phyloP scores from a whole-genome alignment of 1,139 yeast species.

The Debaryomyces robertsiae region DNA sequence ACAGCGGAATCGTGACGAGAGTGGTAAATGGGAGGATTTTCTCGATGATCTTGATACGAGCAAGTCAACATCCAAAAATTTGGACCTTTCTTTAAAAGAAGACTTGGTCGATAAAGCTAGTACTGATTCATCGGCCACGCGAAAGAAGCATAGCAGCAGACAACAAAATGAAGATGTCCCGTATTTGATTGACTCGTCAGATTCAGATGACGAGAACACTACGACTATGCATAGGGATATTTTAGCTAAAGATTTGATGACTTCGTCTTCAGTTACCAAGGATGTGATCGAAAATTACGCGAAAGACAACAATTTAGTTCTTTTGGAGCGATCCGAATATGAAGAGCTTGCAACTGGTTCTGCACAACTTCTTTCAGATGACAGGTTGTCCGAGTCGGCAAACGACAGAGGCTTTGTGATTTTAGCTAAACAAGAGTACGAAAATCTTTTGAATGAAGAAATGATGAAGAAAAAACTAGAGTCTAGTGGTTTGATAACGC shows the following conservation, averaged over 20 bases:
- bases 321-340: constrained; percentile 52
- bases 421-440: constrained; percentile 29
- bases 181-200: constrained; percentile 37
- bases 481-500: constrained; percentile 37
- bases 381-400: constrained; percentile 25
- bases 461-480: constrained; percentile 36
- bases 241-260: constrained; percentile 27
- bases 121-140: background rate
- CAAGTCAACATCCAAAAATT: constrained; percentile 25
- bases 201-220: constrained; percentile 30
- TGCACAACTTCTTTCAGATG: constrained; percentile 24
- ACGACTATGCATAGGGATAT: constrained; percentile 13
- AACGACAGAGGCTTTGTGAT: constrained; percentile 33
- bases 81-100: constrained; percentile 10
- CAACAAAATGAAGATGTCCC: constrained; percentile 25
- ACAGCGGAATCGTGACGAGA: constrained; percentile 22
- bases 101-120: background rate
- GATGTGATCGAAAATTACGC: constrained; percentile 52
- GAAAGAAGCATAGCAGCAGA: background rate
- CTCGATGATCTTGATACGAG: constrained; percentile 30
- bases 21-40: constrained; percentile 47
- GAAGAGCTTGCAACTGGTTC: constrained; percentile 34
- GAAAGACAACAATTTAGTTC: constrained; percentile 47
- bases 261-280: constrained; percentile 22
- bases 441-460: constrained; percentile 32